phyloP scores from a whole-genome alignment of 1,139 yeast species.

The Taiozyma sp. region DNA sequence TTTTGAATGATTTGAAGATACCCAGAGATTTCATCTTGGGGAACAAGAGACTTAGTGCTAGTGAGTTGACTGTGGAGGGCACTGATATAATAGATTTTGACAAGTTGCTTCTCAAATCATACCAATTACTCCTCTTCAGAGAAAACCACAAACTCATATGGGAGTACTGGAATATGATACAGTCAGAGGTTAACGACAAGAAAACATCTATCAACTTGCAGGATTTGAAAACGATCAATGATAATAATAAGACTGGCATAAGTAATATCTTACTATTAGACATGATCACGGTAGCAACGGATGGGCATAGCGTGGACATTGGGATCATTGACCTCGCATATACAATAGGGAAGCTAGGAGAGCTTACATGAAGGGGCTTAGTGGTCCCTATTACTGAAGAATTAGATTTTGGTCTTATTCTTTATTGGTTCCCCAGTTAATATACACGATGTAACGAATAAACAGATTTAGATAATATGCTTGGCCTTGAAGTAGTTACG shows the following conservation, averaged over 20 bases:
- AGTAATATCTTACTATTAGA: conserved; percentile 30
- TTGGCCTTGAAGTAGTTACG: conserved; percentile 92
- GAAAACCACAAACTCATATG: conserved; percentile 30
- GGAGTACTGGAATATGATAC: conserved; percentile 34
- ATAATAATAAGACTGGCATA: conserved; percentile 27
- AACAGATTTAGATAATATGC: conserved; percentile 62
- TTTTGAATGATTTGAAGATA: conserved; percentile 27
- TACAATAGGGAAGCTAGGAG: conserved; percentile 23
- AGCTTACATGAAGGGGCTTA: conserved; percentile 12
- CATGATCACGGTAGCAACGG: conserved; percentile 39
- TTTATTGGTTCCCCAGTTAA: background rate
- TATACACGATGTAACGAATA: background rate
- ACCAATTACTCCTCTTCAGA: conserved; percentile 34
- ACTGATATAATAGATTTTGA: conserved; percentile 40
- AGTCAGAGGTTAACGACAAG: conserved; percentile 2
- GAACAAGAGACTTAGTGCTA: conserved; percentile 18
- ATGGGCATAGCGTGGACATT: conserved; percentile 29
- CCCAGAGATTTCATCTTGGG: conserved; percentile 23
- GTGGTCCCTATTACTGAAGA: background rate
- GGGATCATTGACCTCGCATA: conserved; percentile 35
- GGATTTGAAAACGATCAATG: conserved; percentile 32
- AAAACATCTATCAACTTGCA: conserved; percentile 25
- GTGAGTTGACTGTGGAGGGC: conserved; percentile 28
- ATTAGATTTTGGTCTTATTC: background rate
- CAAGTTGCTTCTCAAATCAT: conserved; percentile 33